Evolutionary conservation across 345 rosid species (phyloP).

Genomic region (Draba incana): DNA sequence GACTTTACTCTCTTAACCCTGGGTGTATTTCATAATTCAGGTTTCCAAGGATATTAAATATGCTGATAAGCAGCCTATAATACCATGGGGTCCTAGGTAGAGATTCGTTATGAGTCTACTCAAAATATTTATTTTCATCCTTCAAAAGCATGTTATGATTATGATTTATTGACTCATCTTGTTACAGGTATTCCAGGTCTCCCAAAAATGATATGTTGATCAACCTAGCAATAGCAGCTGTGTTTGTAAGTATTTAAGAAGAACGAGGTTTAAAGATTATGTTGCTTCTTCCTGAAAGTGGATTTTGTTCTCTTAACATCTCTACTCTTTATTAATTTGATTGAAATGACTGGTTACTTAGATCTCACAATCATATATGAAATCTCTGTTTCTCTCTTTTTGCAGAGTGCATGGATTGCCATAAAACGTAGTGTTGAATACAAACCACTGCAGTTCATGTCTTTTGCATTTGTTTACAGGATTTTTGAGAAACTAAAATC

Average conservation of each 20-base stretch:
- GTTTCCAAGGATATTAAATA: constrained; percentile 95
- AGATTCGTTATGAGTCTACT: constrained; percentile 11
- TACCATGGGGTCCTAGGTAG: constrained; percentile 99
- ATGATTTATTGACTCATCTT: constrained; percentile 6
- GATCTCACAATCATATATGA: constrained; percentile 15
- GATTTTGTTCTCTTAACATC: neutral
- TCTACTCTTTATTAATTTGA: neutral
- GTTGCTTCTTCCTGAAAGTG: neutral
- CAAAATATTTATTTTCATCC: neutral
- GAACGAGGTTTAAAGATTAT: constrained; percentile 26
- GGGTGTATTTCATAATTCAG: constrained; percentile 48
- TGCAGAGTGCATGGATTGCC: constrained; percentile 87
- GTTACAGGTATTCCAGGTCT: constrained; percentile 77
- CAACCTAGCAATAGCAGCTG: constrained; percentile 88
- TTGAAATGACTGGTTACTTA: constrained; percentile 1
- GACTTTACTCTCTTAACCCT: constrained; percentile 7
- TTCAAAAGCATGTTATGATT: neutral
- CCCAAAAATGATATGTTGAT: constrained; percentile 61
- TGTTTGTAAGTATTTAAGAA: constrained; percentile 69
- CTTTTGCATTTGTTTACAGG: constrained; percentile 88
- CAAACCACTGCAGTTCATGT: constrained; percentile 92
- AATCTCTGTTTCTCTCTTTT: constrained; percentile 25
- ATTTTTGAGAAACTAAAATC: constrained; percentile 90
- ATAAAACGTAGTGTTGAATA: constrained; percentile 76
- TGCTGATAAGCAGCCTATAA: constrained; percentile 94